Evolutionary conservation across 768 basidiomycete genomes (phyloP), one percentile per base, ranked within the genome.

Genomic region (Calocybe indica): DNA sequence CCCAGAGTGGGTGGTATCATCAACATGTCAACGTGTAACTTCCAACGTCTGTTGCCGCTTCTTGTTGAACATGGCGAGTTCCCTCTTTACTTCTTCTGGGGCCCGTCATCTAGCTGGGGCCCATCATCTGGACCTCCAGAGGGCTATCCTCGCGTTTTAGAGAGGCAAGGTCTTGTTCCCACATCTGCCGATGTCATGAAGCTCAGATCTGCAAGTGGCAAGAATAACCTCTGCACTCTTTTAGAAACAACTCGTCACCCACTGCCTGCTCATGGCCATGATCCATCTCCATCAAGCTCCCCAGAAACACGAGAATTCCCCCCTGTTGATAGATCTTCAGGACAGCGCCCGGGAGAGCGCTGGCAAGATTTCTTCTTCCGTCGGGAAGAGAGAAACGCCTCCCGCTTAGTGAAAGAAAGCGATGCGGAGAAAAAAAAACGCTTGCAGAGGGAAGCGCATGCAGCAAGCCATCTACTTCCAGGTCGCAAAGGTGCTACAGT

Each of bases 401-500:
- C n/a, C n/a, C n/a, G n/a, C n/a, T n/a, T n/a, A n/a, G n/a, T n/a
- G n/a, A n/a, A 3, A 3, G 52, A 52, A 42, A 37, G 32, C 6
- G 10, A n/a, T 1, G 7, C 30, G 15, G 28, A 52, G 5, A 37
- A 14, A 15, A 13, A 36, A 33, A 2, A 13, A 28, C 48, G 48
- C 22, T 7, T 31, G 22, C 43, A 45, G n/a, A 13, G 36, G 15
- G 44, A 41, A 28, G 30, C 40, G 5, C 12, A 48, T 34, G 52
- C 52, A 15, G 13, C 29, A 12, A 15, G 31, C 9, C n/a, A 40
- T 7, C 12, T 13, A 5, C 30, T 37, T 12, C 59, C 56, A 0
- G 58, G 58, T 3, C 52, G 35, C 41, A 52, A 51, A 46, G 57
- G 60, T 6, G 49, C 58, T 37, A 29, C 29, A 28, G 56, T 62